phyloP scores from a whole-genome alignment of 202 grass and related monocot species.

The Musa balbisiana region DNA sequence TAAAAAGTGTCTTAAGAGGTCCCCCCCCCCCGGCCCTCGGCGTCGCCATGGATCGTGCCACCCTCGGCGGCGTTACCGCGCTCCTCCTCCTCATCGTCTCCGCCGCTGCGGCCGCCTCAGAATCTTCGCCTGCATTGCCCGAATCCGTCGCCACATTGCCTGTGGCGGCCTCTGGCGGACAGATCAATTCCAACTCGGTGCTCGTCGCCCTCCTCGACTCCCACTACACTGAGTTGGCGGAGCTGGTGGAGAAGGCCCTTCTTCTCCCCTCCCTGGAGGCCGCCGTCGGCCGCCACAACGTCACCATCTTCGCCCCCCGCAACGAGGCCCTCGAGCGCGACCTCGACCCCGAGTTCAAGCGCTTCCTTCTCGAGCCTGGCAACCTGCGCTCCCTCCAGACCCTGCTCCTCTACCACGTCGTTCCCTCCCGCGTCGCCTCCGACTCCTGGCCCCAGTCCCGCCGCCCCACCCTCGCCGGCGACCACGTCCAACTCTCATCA shows the following conservation, averaged over 20 bases:
- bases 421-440: slow-evolving; percentile 40
- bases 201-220: slow-evolving; percentile 82
- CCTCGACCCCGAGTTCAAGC: slow-evolving; percentile 70
- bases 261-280: slow-evolving; percentile 66
- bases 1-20: too few species aligned
- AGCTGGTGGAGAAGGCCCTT: slow-evolving; percentile 91
- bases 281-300: slow-evolving; percentile 46
- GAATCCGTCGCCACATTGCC: neutral
- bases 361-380: slow-evolving; percentile 74
- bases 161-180: neutral
- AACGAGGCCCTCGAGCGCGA: slow-evolving; percentile 74
- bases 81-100: neutral
- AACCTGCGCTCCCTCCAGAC: slow-evolving; percentile 54
- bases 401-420: slow-evolving; percentile 64
- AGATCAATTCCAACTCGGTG: slow-evolving; percentile 75
- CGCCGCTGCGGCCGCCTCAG: neutral
- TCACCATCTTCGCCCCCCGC: slow-evolving; percentile 68
- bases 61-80: neutral
- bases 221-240: slow-evolving; percentile 67
- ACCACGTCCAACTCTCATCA: slow-evolving; percentile 30
- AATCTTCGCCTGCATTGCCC: neutral
- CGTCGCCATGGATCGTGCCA: slow-evolving; percentile 3
- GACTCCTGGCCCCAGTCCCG: neutral
- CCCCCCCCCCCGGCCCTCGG: neutral
- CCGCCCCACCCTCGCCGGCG: slow-evolving; percentile 44